Evolutionary conservation across 805 yeast genomes (phyloP).

Genomic region (Wickerhamiella dianesei): DNA sequence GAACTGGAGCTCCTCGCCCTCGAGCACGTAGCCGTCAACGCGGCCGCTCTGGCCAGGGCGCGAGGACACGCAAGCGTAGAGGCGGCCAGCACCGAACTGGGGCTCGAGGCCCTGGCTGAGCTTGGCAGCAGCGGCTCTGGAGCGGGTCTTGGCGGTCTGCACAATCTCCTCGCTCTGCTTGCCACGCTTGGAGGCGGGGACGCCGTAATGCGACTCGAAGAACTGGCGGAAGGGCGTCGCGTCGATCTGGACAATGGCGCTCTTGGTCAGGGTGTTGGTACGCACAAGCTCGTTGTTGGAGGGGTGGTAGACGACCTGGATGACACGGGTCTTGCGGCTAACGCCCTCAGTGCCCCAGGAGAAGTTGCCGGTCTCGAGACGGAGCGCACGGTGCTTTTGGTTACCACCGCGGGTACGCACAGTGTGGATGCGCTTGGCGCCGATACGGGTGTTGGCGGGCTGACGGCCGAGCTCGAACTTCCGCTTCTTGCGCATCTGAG

Average conservation of each 20-base stretch:
- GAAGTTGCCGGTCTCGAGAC: conserved; percentile 85
- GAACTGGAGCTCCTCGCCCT: conserved; percentile 99
- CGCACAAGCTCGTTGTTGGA: conserved; percentile 99
- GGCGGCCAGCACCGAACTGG: conserved; percentile 98
- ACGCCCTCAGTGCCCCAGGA: conserved; percentile 99
- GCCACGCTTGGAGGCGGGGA: conserved; percentile 35
- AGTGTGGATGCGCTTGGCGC: conserved; percentile 96
- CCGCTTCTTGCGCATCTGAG: conserved; percentile 99
- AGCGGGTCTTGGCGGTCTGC: conserved; percentile 44
- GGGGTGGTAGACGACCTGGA: conserved; percentile 97
- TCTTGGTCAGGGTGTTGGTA: conserved; percentile 98
- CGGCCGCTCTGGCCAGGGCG: conserved; percentile 99
- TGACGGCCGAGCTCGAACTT: conserved; percentile 99
- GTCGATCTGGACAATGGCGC: conserved; percentile 98
- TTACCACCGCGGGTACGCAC: conserved; percentile 99
- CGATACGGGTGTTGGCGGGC: conserved; percentile 98
- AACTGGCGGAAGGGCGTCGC: conserved; percentile 99
- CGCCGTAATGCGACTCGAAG: conserved; percentile 98
- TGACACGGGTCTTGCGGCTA: conserved; percentile 97
- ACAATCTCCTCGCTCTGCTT: conserved; percentile 77
- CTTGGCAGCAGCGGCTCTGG: conserved; percentile 76
- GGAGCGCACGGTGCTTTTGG: conserved; percentile 98
- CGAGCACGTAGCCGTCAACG: conserved; percentile 99
- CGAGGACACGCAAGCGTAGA: conserved; percentile 95
- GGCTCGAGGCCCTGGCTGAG: conserved; percentile 83